Evolutionary conservation across 768 basidiomycete genomes (phyloP).

Genomic region (Agaricus subrufescens): DNA sequence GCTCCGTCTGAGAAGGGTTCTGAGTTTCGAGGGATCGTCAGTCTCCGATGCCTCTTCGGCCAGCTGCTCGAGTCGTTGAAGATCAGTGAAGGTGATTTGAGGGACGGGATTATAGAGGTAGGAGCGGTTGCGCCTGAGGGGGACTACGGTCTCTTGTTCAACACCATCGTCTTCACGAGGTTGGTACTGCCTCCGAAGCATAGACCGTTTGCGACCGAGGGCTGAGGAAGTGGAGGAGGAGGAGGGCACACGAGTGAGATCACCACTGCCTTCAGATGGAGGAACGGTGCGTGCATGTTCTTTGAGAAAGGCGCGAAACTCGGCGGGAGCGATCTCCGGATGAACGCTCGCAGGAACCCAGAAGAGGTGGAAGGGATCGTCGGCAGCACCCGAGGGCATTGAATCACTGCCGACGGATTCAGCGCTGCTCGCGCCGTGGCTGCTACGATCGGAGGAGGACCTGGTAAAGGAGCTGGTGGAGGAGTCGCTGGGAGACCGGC

Average conservation of each 20-base stretch:
- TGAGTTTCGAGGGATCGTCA: slow-evolving; percentile 77
- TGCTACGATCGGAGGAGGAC: slow-evolving; percentile 18
- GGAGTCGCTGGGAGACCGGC: slow-evolving; percentile 16
- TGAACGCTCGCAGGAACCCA: slow-evolving; percentile 98
- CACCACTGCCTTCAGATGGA: slow-evolving; percentile 44
- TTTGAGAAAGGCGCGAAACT: slow-evolving; percentile 93
- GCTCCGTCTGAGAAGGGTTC: slow-evolving; percentile 77
- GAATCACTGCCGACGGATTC: slow-evolving; percentile 13
- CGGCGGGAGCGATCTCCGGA: slow-evolving; percentile 95
- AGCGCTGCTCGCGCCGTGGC: slow-evolving; percentile 18
- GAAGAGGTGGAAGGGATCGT: slow-evolving; percentile 90
- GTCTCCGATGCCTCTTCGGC: slow-evolving; percentile 86
- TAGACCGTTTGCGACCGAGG: slow-evolving; percentile 83
- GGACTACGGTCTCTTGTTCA: slow-evolving; percentile 63
- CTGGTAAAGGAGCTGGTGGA: slow-evolving; percentile 15
- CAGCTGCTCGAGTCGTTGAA: slow-evolving; percentile 91
- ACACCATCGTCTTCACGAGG: slow-evolving; percentile 75
- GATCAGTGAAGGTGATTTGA: slow-evolving; percentile 86
- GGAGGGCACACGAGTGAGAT: slow-evolving; percentile 24
- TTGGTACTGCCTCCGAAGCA: slow-evolving; percentile 92
- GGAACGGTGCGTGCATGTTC: slow-evolving; percentile 71
- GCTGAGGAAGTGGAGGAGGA: slow-evolving; percentile 31
- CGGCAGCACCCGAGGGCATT: slow-evolving; percentile 36
- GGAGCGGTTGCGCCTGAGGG: slow-evolving; percentile 63
- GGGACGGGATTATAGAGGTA: slow-evolving; percentile 69